These are phyloP conservation scores for Alnus glutinosa DNA, from an alignment of 306 rosid species.

Conservation along the genomic window DNA sequence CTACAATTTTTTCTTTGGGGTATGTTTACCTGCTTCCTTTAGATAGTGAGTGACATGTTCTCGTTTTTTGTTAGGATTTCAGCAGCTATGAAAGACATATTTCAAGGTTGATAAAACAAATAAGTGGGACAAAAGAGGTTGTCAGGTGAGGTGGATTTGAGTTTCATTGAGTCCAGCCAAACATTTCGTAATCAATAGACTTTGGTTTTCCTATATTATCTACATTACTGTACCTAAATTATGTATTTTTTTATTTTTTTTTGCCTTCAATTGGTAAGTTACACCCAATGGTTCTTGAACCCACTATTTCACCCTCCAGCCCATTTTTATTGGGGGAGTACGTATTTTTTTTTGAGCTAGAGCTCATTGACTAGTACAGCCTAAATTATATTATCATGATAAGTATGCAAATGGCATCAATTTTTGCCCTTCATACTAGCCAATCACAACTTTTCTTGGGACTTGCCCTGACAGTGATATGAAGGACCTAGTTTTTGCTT, in stretches of 20 bases:
- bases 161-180: conserved; percentile 7
- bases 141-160: conserved; percentile 58
- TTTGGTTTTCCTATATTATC: not conserved
- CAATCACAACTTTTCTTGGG: not conserved
- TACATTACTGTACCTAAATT: not conserved
- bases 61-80: conserved; percentile 52
- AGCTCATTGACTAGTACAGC: not conserved
- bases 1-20: conserved; percentile 2
- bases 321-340: not conserved
- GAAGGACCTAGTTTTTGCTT: not conserved
- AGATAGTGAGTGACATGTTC: conserved; percentile 15
- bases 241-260: not conserved
- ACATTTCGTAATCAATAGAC: not conserved
- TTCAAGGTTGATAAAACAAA: conserved; percentile 62
- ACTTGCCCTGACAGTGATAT: not conserved
- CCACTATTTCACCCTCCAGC: not conserved
- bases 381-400: not conserved
- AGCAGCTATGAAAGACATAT: conserved; percentile 56
- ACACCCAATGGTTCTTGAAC: not conserved
- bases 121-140: conserved; percentile 64
- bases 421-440: not conserved
- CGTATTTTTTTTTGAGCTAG: not conserved
- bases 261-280: not conserved
- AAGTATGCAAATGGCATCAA: not conserved
- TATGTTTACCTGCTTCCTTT: conserved; percentile 17